phyloP scores from a whole-genome alignment of 371 early-diverging fungal genomes.

The Saksenaea vasiformis region DNA sequence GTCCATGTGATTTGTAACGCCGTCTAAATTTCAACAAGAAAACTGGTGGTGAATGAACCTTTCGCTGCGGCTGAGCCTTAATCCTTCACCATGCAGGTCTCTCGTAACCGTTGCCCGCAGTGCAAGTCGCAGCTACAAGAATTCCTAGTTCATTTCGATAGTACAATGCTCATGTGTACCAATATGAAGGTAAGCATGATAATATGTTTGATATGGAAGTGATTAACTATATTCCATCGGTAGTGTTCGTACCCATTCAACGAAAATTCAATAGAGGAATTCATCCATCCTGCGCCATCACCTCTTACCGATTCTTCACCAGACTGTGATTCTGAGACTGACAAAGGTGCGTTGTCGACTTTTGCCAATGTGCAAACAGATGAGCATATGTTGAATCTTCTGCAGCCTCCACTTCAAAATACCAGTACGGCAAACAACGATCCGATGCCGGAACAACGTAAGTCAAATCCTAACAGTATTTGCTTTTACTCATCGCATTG shows the following conservation, averaged over 20 bases:
- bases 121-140: neutral
- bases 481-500: neutral
- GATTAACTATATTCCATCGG: neutral
- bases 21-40: too few relatives aligned
- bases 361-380: neutral
- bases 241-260: neutral
- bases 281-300: neutral
- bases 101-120: neutral
- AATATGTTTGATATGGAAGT: neutral
- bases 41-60: too few relatives aligned
- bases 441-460: neutral
- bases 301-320: neutral
- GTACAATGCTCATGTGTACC: neutral
- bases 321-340: neutral
- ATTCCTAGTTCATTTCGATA: neutral
- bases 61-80: too few relatives aligned
- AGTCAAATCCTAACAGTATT: neutral
- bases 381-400: neutral
- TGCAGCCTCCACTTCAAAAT: neutral
- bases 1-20: too few relatives aligned
- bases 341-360: slow-evolving; percentile 3
- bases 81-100: too few relatives aligned
- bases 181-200: neutral
- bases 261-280: neutral
- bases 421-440: neutral